Evolutionary conservation across 495 filamentous ascomycete genomes (phyloP).

Genomic region (Penicillium antarcticum): DNA sequence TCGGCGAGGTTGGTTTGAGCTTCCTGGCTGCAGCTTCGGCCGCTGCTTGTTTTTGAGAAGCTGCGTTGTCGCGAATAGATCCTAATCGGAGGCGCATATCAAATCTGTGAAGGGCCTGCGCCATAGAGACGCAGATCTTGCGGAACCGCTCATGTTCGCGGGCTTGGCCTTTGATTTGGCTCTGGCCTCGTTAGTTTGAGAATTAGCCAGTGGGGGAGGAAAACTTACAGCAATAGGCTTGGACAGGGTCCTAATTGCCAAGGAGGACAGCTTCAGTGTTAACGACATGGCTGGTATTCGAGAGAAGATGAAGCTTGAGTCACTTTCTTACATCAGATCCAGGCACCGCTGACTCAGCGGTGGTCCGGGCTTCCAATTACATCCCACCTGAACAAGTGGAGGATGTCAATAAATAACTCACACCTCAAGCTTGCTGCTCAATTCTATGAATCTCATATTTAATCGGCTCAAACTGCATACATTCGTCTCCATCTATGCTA

Average conservation of each 20-base stretch:
- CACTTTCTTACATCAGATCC: background rate
- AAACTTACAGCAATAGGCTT: conserved; percentile 67
- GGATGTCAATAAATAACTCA: too few species aligned
- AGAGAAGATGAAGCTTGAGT: conserved; percentile 1
- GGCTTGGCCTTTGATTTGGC: conserved; percentile 88
- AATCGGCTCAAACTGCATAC: too few species aligned
- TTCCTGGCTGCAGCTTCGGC: conserved; percentile 48
- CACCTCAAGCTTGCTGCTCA: too few species aligned
- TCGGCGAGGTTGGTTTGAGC: conserved; percentile 68
- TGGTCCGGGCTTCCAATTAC: too few species aligned
- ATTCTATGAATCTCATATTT: too few species aligned
- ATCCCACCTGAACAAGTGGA: too few species aligned
- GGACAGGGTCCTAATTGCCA: conserved; percentile 65
- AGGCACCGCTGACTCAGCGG: background rate
- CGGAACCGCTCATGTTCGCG: conserved; percentile 93
- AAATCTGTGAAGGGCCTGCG: conserved; percentile 83
- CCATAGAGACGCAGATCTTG: conserved; percentile 64
- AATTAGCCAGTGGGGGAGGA: conserved; percentile 18
- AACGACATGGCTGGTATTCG: conserved; percentile 40
- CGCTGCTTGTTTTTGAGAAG: conserved; percentile 49
- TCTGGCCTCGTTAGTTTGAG: conserved; percentile 58
- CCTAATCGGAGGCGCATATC: conserved; percentile 93
- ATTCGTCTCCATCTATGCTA: too few species aligned
- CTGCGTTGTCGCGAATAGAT: conserved; percentile 73
- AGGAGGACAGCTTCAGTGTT: conserved; percentile 66